Conservation (phyloP, 208 protist species). For the Trypanosoma brucei region DNA sequence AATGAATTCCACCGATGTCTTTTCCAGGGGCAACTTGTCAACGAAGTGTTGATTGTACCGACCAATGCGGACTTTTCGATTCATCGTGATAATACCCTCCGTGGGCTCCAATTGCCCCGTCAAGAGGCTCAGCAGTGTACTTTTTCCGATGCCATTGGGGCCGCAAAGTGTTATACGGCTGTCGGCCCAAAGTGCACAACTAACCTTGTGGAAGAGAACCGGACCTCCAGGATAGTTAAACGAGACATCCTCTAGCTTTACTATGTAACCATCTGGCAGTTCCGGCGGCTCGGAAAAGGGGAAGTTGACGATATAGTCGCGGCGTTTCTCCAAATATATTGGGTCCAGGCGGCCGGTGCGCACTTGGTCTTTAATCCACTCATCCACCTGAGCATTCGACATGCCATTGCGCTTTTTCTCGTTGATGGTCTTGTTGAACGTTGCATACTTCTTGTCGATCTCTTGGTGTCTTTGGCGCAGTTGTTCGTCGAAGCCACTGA, state of each 20-base stretch:
- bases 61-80: conserved; percentile 80
- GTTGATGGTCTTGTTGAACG: conserved; percentile 70
- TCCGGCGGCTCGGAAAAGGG: conserved; percentile 72
- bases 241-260: conserved; percentile 75
- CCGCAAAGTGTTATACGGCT: conserved; percentile 88
- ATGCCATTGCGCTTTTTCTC: conserved; percentile 87
- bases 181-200: conserved; percentile 83
- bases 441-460: conserved; percentile 81
- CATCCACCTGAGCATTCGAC: conserved; percentile 83
- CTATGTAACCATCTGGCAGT: conserved; percentile 79
- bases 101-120: conserved; percentile 78
- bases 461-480: conserved; percentile 73
- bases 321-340: conserved; percentile 75
- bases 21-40: conserved; percentile 87
- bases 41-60: conserved; percentile 94
- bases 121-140: conserved; percentile 90
- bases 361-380: conserved; percentile 72
- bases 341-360: conserved; percentile 57
- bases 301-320: conserved; percentile 88
- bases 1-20: conserved; percentile 88
- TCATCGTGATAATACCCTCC: conserved; percentile 57
- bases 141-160: conserved; percentile 92
- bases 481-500: conserved; percentile 69
- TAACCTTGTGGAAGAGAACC: conserved; percentile 69
- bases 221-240: conserved; percentile 83